Base-by-base conservation (phyloP, 2,329 filamentous ascomycete genomes). In the Camillea tinctor region DNA sequence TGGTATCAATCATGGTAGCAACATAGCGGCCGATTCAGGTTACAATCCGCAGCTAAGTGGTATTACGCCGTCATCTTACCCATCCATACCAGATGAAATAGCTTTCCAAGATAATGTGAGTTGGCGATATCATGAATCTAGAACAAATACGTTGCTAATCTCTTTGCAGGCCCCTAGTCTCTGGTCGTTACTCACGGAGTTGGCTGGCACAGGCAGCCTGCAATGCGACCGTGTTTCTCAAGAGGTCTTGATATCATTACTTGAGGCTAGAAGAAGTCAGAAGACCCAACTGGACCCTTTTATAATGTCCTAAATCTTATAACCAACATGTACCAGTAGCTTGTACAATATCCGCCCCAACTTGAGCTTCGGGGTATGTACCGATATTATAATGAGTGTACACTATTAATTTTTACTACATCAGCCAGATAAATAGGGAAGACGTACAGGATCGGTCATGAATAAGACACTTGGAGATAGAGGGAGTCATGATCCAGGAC, bases 221-320 rank as follows among this genome's bases (percentile, higher is more conserved):
- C 49, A 58, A n/a, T 58, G 56, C 52, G 56, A 58, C 40, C 50
- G 26, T 11, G 49, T 55, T 44, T 50, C 56, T 44, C 56, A 58
- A 40, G 22, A 30, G 36, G 44, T 54, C n/a, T 22, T 58, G n/a
- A 52, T 24, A 23, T n/a, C 26, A 23, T 30, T 55, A n/a, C 11
- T 55, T 17, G 19, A 24, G 36, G 30, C 53, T 48, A 21, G 53
- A 24, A 17, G 30, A 19, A 23, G 53, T n/a, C 53, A 50, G 53
- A 40, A 55, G 21, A 24, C 23, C 7, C 15, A 52, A 2, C n/a
- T 52, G 22, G 23, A 52, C 23, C 49, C 49, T 8, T 50, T 50
- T 22, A 7, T 22, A 21, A 23, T 21, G 9, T 3, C 49, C 1
- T 50, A 50, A 21, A 2, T 21, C 19, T 50, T 50, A 19, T 50